Percentiles rank a stretch among this genome's conserved stretches.
These are phyloP conservation scores for Lunularia cruciata DNA, from an alignment of 225 moss, liverwort and hornwort genomes.

Conservation along the genomic window DNA sequence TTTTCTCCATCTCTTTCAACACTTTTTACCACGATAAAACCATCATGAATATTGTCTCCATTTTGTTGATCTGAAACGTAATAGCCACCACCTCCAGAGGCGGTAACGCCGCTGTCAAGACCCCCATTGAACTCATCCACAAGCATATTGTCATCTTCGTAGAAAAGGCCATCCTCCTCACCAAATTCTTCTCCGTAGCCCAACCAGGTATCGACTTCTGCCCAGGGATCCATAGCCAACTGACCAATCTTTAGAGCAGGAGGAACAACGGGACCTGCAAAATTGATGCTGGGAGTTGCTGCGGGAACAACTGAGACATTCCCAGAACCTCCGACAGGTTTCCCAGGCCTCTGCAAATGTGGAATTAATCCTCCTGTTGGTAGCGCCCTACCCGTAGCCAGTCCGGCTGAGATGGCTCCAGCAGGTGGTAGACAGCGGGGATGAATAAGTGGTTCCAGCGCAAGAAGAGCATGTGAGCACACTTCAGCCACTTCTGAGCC, in stretches of 20 bases:
- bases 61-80: slow-evolving; percentile 51
- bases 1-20: slow-evolving; percentile 23
- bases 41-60: slow-evolving; percentile 27
- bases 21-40: slow-evolving; percentile 4
- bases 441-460: slow-evolving; percentile 90
- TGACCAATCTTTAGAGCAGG: slow-evolving; percentile 81
- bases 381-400: slow-evolving; percentile 53
- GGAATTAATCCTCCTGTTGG: slow-evolving; percentile 58
- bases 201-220: slow-evolving; percentile 97
- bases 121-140: slow-evolving; percentile 70
- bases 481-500: slow-evolving; percentile 91
- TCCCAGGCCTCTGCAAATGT: slow-evolving; percentile 69
- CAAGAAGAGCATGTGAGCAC: slow-evolving; percentile 88
- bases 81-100: slow-evolving; percentile 37
- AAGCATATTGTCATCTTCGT: slow-evolving; percentile 82
- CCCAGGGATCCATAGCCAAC: slow-evolving; percentile 92
- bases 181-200: slow-evolving; percentile 95
- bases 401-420: slow-evolving; percentile 64
- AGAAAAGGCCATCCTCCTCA: slow-evolving; percentile 77
- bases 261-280: slow-evolving; percentile 57
- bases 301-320: slow-evolving; percentile 41
- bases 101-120: slow-evolving; percentile 32
- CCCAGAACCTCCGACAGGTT: slow-evolving; percentile 45
- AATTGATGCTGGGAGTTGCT: slow-evolving; percentile 47
- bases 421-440: slow-evolving; percentile 94